phyloP scores from a whole-genome alignment of 371 early-diverging fungal genomes.

The Mucor sp. region DNA sequence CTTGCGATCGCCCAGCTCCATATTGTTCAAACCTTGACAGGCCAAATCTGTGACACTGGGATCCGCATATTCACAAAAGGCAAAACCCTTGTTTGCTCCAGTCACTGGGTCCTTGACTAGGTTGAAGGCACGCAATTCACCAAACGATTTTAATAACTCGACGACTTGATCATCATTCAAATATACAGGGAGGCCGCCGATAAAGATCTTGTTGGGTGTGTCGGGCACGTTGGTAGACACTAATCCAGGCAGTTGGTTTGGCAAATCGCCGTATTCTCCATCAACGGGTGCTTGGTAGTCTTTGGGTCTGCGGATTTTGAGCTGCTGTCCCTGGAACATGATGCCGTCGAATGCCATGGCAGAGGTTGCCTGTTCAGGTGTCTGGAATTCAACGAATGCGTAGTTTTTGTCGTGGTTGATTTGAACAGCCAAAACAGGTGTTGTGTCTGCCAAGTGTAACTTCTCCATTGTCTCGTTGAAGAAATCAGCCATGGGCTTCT shows the following conservation, averaged over 20 bases:
- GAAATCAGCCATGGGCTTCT: slow-evolving; percentile 79
- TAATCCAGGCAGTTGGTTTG: slow-evolving; percentile 51
- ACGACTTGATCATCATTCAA: slow-evolving; percentile 93
- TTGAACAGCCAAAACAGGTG: slow-evolving; percentile 78
- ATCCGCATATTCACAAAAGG: slow-evolving; percentile 95
- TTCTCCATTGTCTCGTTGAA: slow-evolving; percentile 87
- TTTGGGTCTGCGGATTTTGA: slow-evolving; percentile 94
- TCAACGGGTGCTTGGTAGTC: slow-evolving; percentile 85
- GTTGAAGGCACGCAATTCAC: slow-evolving; percentile 89
- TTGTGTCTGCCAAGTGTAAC: slow-evolving; percentile 59
- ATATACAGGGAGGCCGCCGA: slow-evolving; percentile 91
- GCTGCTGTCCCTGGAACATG: slow-evolving; percentile 76
- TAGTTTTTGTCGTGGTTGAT: slow-evolving; percentile 93
- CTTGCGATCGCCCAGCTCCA: slow-evolving; percentile 94
- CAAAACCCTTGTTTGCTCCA: slow-evolving; percentile 92
- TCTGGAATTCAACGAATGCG: slow-evolving; percentile 83
- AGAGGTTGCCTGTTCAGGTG: slow-evolving; percentile 85
- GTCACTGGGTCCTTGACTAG: slow-evolving; percentile 85
- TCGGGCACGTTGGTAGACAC: slow-evolving; percentile 87
- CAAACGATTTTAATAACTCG: slow-evolving; percentile 92
- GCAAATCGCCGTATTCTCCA: slow-evolving; percentile 8
- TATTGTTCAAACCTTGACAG: slow-evolving; percentile 91
- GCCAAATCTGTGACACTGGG: slow-evolving; percentile 89
- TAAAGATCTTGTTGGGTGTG: slow-evolving; percentile 91
- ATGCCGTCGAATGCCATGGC: slow-evolving; percentile 95